Evolutionary conservation across 495 filamentous ascomycete species (phyloP).

Genomic region (Daldinia vernicosa): DNA sequence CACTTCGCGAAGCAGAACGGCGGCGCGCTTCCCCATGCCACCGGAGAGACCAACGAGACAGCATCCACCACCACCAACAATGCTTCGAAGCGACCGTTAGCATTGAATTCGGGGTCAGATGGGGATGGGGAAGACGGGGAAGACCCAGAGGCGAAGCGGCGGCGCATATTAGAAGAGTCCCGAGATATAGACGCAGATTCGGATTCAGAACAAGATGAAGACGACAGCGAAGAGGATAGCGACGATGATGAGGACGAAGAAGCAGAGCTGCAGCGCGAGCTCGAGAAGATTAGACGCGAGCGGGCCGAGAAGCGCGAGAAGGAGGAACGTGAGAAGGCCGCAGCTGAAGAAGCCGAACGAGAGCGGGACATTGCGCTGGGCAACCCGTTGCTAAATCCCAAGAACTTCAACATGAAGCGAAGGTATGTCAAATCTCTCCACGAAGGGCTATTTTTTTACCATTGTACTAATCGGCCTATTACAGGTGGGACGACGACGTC

Average conservation of each 20-base stretch:
- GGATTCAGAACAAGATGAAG: slow-evolving; percentile 67
- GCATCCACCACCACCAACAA: slow-evolving; percentile 48
- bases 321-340: slow-evolving; percentile 82
- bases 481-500: slow-evolving; percentile 97
- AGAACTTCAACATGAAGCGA: slow-evolving; percentile 77
- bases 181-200: slow-evolving; percentile 92
- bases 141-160: slow-evolving; percentile 82
- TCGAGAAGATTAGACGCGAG: slow-evolving; percentile 94
- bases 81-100: slow-evolving; percentile 73
- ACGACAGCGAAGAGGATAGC: slow-evolving; percentile 77
- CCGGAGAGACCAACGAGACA: slow-evolving; percentile 46
- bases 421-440: slow-evolving; percentile 46
- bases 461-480: slow-evolving; percentile 50
- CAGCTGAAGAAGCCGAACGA: slow-evolving; percentile 79
- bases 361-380: slow-evolving; percentile 91
- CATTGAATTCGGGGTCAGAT: slow-evolving; percentile 50
- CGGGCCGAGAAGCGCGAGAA: slow-evolving; percentile 83
- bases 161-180: slow-evolving; percentile 87
- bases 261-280: slow-evolving; percentile 86
- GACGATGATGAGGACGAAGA: slow-evolving; percentile 90
- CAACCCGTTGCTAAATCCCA: slow-evolving; percentile 87
- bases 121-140: slow-evolving; percentile 63
- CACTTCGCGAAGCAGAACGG: slow-evolving; percentile 88
- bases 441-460: no score
- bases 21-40: slow-evolving; percentile 50